Evolutionary conservation across 768 basidiomycete species (phyloP), one percentile per base, ranked within the genome.

Genomic region (Pisolithus albus): DNA sequence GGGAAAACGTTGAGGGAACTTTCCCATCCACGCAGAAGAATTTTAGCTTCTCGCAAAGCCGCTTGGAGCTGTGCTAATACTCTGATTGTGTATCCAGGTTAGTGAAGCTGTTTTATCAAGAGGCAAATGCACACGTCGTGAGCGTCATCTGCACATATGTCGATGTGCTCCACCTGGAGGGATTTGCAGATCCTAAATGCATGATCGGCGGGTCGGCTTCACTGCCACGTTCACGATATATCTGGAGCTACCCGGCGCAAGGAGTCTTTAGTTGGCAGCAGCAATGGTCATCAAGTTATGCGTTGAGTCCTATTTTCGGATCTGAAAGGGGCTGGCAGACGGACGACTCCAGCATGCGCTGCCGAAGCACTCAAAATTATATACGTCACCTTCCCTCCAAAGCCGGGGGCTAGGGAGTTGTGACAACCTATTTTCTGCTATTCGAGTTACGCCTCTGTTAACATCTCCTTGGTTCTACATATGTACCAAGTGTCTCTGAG

Each of bases 251-350:
- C 61, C 61, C 11, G 34, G 11, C 30, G 30, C 10, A 30, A 30
- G 30, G 30, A 10, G 30, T 30, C 30, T 30, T 46, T 66, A 75
- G 68, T 92, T 92, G 10, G 87, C 82, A 41, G 86, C 65, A 7
- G 79, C 78, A 16, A 76, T 88, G 15, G 83, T 79, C 37, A 90
- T 81, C 45, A 92, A 61, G 64, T 88, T 18, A 76, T 67, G 62
- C 87, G 90, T 53, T 38, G 46, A 41, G 46, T 16, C 21, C 19
- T 39, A 47, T 38, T 54, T 49, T 51, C 3, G 38, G 10, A 13
- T 41, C 30, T 43, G 41, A n/a, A 43, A 19, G 41, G n/a, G 5
- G 21, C 21, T 5, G 21, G 5, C 18, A 43, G 18, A 13, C 41
- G 38, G 8, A 30, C 30, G 30, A 30, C 30, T 26, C 26, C 26